Percentiles rank a stretch among this genome's conserved stretches.
Conservation (phyloP, 768 basidiomycete genomes). For the Panaeolus cyanescens region DNA sequence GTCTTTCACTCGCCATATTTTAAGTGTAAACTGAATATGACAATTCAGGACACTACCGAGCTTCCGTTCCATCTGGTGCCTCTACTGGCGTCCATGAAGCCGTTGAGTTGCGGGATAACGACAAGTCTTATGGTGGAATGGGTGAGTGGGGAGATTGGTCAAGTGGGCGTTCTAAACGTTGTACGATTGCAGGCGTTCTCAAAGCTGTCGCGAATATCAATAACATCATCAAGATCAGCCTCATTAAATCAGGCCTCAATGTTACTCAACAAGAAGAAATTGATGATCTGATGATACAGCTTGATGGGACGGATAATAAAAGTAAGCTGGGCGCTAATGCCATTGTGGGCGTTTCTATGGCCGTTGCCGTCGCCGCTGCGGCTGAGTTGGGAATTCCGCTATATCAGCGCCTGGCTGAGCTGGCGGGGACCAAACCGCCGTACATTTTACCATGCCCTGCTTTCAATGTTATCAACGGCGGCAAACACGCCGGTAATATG, state of each 20-base stretch:
- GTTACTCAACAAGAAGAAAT: conserved; percentile 94
- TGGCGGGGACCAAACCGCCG: conserved; percentile 93
- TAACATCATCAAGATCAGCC: conserved; percentile 81
- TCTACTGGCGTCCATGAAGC: conserved; percentile 99
- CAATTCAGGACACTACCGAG: conserved; percentile 80
- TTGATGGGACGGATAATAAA: conserved; percentile 97
- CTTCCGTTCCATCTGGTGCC: conserved; percentile 96
- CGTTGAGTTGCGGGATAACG: conserved; percentile 96
- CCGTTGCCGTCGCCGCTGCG: conserved; percentile 90
- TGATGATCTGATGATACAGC: conserved; percentile 97
- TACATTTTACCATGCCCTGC: conserved; percentile 90
- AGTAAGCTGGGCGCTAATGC: conserved; percentile 99
- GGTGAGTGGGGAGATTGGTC: conserved; percentile 49
- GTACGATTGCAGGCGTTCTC: conserved; percentile 64
- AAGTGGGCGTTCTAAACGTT: conserved; percentile 1
- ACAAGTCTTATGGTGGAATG: conserved; percentile 96
- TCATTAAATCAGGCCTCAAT: conserved; percentile 80
- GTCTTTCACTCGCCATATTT: conserved; percentile 5
- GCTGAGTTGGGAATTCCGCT: conserved; percentile 94
- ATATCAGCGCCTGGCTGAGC: conserved; percentile 94
- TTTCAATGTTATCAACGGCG: conserved; percentile 99
- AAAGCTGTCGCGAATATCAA: conserved; percentile 97
- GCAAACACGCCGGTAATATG: conserved; percentile 99
- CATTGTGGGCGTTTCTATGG: conserved; percentile 98
- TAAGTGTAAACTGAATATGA: neutral